Base-by-base conservation (phyloP, 257 asterid genomes). In the Fraxinus excelsior region DNA sequence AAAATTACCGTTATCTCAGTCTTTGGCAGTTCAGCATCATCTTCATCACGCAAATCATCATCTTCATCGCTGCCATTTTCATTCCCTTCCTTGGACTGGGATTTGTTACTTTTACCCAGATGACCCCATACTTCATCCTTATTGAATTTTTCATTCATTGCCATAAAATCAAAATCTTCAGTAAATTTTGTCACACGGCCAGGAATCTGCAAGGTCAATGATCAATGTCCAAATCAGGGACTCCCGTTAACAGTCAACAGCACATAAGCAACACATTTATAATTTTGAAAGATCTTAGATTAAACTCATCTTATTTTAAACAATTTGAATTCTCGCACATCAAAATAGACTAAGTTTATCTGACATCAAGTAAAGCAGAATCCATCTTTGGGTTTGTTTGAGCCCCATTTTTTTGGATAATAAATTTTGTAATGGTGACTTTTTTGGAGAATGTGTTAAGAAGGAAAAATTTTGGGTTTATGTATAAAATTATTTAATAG, bases 81-180 rank as follows among this genome's bases (percentile, higher is more conserved):
- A 70, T 89, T 83, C 73, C 86, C 94, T 75, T 88, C 96, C 84
- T 86, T 89, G 21, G 77, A 74, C 34, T 81, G 88, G 56, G 84
- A 79, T 73, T 76, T 86, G 42, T 78, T 85, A 81, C 90, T 91
- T 85, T 88, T 95, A 37, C 99, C 99, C 23, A 95, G 90, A 88
- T 93, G 92, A 66, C 99, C 99, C 99, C 99, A 95, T 1, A 95
- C 99, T 87, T 93, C 98, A 71, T 95, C 96, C 87, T 95, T 95
- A 0, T 95, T 93, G 85, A 95, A 95, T 81, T 91, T 95, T 80
- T 95, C 99, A 90, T 95, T 95, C 99, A 95, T 95, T 62, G 99
- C 99, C 80, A 74, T 88, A 78, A 95, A 95, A 83, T 95, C 98
- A 80, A 95, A 95, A 77, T 95, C 99, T 84, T 95, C 99, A 0